Evolutionary conservation across 345 rosid species (phyloP), one percentile per base, ranked within the genome.

Genomic region (Turnera subulata): DNA sequence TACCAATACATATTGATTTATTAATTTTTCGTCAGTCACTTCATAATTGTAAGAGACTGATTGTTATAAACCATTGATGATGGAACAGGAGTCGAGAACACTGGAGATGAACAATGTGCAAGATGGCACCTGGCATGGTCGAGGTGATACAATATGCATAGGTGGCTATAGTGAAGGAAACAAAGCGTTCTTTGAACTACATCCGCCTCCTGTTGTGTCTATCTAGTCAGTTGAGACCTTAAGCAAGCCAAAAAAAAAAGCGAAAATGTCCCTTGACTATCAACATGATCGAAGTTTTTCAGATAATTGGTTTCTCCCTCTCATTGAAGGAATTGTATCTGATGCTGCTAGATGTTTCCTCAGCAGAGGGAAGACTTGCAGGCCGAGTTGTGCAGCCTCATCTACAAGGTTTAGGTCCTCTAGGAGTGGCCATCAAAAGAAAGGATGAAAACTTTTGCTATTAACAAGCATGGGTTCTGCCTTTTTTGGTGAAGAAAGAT

Each of bases 31-130:
- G n/a, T 20, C 7, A 39, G 32, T 7, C 22, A 16, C 12, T 29
- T 51, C 39, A 11, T 11, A 22, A 6, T 12, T 49, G n/a, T n/a
- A 25, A 37, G 33, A 55, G n/a, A 29, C 50, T 37, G 8, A 16
- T 66, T 24, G 1, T 38, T 14, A 43, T 6, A 58, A 16, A 7
- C 12, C 16, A 8, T 29, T 20, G 54, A 62, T 48, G 21, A 52
- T 51, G 62, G 58, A 64, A 67, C 76, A 92, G 98, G 95, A 88
- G 61, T 80, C 96, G 9, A 79, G 91, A 75, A 92, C 98, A 4
- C 51, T 92, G 70, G 98, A 89, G 81, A 92, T 92, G 81, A 92
- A 92, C 78, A 92, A 92, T 64, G 95, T 92, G 47, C 96, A 86
- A 54, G 93, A 84, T 11, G 91, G 96, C 40, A 82, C 71, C 15